Evolutionary conservation across 1,284 basidiomycete species (phyloP).

Genomic region (Leccinum colubrinum): DNA sequence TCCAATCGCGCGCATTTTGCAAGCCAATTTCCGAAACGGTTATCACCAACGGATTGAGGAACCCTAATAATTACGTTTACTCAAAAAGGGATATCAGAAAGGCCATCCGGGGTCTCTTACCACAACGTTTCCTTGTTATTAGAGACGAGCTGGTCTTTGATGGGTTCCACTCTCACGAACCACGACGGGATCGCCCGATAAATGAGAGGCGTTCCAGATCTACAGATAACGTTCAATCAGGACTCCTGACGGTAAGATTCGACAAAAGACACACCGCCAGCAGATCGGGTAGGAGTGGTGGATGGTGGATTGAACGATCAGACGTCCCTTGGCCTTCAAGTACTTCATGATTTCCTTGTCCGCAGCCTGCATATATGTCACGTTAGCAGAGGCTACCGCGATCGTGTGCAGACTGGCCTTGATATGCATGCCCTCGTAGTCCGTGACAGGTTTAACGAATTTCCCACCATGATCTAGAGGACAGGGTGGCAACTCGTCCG

Average conservation of each 20-base stretch:
- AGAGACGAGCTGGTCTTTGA: constrained; percentile 83
- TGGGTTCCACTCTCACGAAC: constrained; percentile 66
- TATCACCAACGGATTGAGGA: constrained; percentile 87
- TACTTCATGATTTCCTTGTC: constrained; percentile 94
- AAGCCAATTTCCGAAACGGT: constrained; percentile 96
- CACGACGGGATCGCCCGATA: constrained; percentile 77
- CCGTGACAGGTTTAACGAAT: constrained; percentile 88
- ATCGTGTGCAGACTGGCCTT: constrained; percentile 55
- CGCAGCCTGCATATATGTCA: constrained; percentile 45
- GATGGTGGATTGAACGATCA: constrained; percentile 87
- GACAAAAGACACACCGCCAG: constrained; percentile 68
- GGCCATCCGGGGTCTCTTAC: constrained; percentile 40
- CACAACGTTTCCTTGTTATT: constrained; percentile 94
- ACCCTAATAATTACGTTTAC: constrained; percentile 55
- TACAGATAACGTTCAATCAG: constrained; percentile 8
- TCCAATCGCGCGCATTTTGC: constrained; percentile 98
- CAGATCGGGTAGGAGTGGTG: constrained; percentile 97
- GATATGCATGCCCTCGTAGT: constrained; percentile 89
- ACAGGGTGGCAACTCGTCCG: constrained; percentile 94
- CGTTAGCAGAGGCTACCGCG: constrained; percentile 1
- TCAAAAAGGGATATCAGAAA: not conserved
- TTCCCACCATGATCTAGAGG: constrained; percentile 90
- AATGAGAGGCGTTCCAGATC: constrained; percentile 93
- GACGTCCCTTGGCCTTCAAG: constrained; percentile 83
- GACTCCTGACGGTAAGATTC: not conserved